Conservation (phyloP, 768 basidiomycete species). For the Hydnum rufescens region DNA sequence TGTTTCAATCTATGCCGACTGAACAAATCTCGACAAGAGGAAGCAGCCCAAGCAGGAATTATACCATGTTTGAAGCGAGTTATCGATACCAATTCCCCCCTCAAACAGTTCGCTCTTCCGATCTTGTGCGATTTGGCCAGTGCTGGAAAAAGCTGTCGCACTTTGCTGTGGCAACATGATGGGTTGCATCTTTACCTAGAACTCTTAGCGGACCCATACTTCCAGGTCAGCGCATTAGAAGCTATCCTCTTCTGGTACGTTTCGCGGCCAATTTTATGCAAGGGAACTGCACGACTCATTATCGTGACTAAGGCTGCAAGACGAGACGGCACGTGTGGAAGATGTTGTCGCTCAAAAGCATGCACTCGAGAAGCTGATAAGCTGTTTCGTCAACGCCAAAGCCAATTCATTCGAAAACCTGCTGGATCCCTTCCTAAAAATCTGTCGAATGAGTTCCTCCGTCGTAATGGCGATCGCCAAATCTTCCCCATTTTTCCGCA, state of each 20-base stretch:
- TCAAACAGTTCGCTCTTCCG: constrained; percentile 93
- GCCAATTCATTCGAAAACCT: constrained; percentile 83
- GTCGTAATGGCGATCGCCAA: constrained; percentile 63
- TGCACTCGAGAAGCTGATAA: constrained; percentile 46
- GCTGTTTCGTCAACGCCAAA: constrained; percentile 68
- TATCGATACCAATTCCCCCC: constrained; percentile 70
- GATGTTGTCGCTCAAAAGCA: constrained; percentile 56
- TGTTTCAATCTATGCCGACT: constrained; percentile 92
- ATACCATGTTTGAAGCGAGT: constrained; percentile 81
- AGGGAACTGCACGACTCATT: neutral
- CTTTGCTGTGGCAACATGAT: constrained; percentile 80
- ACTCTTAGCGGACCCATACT: constrained; percentile 68
- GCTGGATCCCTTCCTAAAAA: constrained; percentile 82
- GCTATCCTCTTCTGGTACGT: constrained; percentile 73
- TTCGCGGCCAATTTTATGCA: neutral
- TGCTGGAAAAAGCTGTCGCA: constrained; percentile 83
- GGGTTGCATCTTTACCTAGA: constrained; percentile 67
- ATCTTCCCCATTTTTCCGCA: constrained; percentile 58
- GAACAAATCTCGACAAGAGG: constrained; percentile 88
- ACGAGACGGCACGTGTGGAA: constrained; percentile 86
- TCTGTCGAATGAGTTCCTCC: constrained; percentile 56
- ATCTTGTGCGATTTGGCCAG: constrained; percentile 92
- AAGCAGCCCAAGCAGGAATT: constrained; percentile 89
- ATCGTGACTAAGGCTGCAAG: constrained; percentile 50
- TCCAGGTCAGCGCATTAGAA: constrained; percentile 83